These are phyloP conservation scores for Thalassiosira oceanica DNA, from an alignment of 352 stramenopile species.

Conservation along the genomic window DNA sequence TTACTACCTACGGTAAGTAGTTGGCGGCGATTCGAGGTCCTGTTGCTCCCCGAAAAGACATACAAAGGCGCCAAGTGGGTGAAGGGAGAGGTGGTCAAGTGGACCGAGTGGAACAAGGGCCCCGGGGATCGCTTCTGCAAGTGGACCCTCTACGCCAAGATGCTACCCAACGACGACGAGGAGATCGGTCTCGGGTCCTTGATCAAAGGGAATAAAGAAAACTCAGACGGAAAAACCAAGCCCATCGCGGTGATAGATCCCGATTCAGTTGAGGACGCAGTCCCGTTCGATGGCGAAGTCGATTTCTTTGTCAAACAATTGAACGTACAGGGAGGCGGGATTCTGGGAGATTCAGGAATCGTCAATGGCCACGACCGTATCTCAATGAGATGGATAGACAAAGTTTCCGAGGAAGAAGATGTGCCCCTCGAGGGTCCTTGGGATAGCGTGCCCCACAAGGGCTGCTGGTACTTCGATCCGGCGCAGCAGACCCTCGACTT, in stretches of 20 bases:
- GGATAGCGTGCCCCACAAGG: too few relatives aligned
- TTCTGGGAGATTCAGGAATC: too few relatives aligned
- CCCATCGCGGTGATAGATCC: too few relatives aligned
- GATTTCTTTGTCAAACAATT: not conserved
- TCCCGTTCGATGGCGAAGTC: not conserved
- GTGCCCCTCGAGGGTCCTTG: not conserved
- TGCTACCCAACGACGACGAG: not conserved
- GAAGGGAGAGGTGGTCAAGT: slow-evolving; percentile 1
- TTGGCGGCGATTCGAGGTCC: slow-evolving; percentile 1
- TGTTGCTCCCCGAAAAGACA: not conserved
- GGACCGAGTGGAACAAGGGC: slow-evolving; percentile 1
- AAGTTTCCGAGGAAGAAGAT: not conserved
- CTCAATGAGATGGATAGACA: slow-evolving; percentile 4
- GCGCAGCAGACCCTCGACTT: not conserved
- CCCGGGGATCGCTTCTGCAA: not conserved
- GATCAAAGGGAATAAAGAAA: too few relatives aligned
- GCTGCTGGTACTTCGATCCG: slow-evolving; percentile 7
- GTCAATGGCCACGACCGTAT: not conserved
- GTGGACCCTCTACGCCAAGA: not conserved
- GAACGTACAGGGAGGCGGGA: slow-evolving; percentile 2
- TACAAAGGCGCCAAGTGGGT: not conserved
- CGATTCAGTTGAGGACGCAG: too few relatives aligned
- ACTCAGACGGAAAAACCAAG: too few relatives aligned
- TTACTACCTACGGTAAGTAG: too few relatives aligned
- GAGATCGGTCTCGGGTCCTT: not conserved